Evolutionary conservation across 1,139 yeast genomes (phyloP), one percentile per base, ranked within the genome.

Genomic region (Suhomyces choctaworum): DNA sequence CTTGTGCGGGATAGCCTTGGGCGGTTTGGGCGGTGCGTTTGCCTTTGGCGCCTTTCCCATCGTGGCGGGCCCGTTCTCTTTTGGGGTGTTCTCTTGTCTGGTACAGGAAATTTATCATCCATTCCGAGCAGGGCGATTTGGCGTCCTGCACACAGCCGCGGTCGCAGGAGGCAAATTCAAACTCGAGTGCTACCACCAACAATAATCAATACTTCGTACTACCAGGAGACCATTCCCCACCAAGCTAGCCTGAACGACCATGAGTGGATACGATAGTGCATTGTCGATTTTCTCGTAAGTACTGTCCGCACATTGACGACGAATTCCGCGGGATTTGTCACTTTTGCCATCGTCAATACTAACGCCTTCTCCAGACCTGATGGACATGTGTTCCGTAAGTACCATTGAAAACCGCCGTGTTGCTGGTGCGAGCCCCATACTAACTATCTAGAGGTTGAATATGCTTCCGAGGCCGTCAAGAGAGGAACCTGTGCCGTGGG

Each of bases 201-300:
- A 10, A 12, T 16, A 24, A 20, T 14, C 25, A 32, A 16, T 15
- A 13, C n/a, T n/a, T n/a, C n/a, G n/a, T n/a, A n/a, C n/a, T n/a
- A n/a, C n/a, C n/a, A n/a, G n/a, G n/a, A n/a, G n/a, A n/a, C n/a
- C n/a, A n/a, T n/a, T n/a, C n/a, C n/a, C n/a, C n/a, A n/a, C n/a
- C n/a, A n/a, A n/a, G n/a, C 5, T 12, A 11, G 17, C 9, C 26
- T 16, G 11, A 12, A 22, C 16, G 34, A 46, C 33, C 39, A 87
- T 92, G 98, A 87, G 97, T 76, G 97, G 98, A 45, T 92, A 92
- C 96, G 98, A 92, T 67, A 82, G 98, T 77, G 98, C 98, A 43
- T 78, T 92, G 56, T 90, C 97, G 42, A 95, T 92, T 63, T 92
- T 92, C 70, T 88, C 96, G 85, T 84, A 79, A 55, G 90, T 79